Base-by-base conservation (phyloP, 352 stramenopile species). In the Pythium phragmitis region DNA sequence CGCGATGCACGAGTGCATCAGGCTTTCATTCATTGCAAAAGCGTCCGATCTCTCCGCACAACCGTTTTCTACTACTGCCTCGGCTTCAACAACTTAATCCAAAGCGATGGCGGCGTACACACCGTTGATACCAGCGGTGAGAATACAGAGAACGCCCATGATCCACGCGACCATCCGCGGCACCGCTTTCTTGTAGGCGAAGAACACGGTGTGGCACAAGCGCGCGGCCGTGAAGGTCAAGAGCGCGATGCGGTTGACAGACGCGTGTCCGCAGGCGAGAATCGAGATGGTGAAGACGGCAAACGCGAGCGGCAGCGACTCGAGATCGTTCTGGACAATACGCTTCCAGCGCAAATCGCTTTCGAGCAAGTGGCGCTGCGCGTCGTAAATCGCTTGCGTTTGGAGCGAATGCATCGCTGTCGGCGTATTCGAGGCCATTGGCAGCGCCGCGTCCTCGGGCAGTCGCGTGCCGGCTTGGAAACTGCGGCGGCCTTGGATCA, bases 311-410 rank as follows among this genome's bases (percentile, higher is more conserved):
- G 82, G 82, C 57, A 91, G 86, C n/a, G 73, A 74, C 62, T 88
- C 80, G 46, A 88, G 56, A 58, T 89, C 80, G 68, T 87, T 89
- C 52, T 65, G 64, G n/a, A 88, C 63, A 54, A 89, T 86, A 48
- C 70, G 63, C 30, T 69, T 63, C 70, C 70, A 77, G 43, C 70
- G 67, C 30, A 65, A 43, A 17, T 65, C 55, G 19, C 49, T 26
- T 7, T 68, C 60, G 16, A 43, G 21, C 7, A 30, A 30, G 34
- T 19, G 49, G 7, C 8, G 49, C 17, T 19, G 17, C 49, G 16
- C 49, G 2, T 45, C 49, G n/a, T 56, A 7, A 19, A 26, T 11
- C 5, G 7, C 49, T 30, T n/a, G 48, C 48, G 48, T 39, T 4
- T 14, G 28, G 13, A 26, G 16, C 49, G 49, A 7, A 17, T 34